Conservation (phyloP, 768 basidiomycete genomes). For the Naganishia friedmannii region DNA sequence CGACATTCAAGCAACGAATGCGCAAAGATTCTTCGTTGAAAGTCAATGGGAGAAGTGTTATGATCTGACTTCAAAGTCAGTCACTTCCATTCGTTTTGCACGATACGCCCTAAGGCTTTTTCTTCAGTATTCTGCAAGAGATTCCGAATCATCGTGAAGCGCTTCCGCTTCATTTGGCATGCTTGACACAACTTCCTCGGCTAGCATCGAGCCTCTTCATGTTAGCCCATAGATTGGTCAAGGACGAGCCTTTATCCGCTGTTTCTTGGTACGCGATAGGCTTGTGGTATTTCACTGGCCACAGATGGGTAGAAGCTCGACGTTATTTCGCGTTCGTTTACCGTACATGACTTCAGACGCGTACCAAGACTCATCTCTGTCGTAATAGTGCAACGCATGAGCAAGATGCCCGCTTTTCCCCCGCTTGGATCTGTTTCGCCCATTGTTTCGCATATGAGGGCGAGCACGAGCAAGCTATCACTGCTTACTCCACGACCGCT, state of each 20-base stretch:
- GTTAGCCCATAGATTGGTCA: constrained; percentile 91
- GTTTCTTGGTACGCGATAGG: constrained; percentile 98
- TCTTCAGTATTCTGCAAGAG: constrained; percentile 63
- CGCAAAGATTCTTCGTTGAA: constrained; percentile 80
- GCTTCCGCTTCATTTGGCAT: constrained; percentile 90
- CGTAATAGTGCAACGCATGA: constrained; percentile 26
- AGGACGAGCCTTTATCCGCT: constrained; percentile 85
- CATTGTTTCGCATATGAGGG: constrained; percentile 96
- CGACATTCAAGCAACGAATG: constrained; percentile 84
- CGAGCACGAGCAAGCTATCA: constrained; percentile 97
- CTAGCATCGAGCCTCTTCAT: constrained; percentile 91
- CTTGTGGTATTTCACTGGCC: constrained; percentile 85
- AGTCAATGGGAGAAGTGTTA: constrained; percentile 95
- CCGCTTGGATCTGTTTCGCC: constrained; percentile 96
- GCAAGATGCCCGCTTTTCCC: constrained; percentile 81
- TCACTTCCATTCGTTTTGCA: constrained; percentile 39
- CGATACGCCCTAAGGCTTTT: constrained; percentile 55
- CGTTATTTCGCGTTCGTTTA: constrained; percentile 81
- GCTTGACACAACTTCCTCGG: constrained; percentile 93
- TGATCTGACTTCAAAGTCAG: constrained; percentile 70
- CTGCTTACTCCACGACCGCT: constrained; percentile 94
- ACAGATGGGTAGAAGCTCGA: constrained; percentile 84
- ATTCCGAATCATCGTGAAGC: constrained; percentile 84
- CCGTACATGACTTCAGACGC: not conserved
- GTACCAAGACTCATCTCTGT: not conserved